Evolutionary conservation across 176 grass and related monocot species (phyloP).

Genomic region (Alloteropsis semialata): DNA sequence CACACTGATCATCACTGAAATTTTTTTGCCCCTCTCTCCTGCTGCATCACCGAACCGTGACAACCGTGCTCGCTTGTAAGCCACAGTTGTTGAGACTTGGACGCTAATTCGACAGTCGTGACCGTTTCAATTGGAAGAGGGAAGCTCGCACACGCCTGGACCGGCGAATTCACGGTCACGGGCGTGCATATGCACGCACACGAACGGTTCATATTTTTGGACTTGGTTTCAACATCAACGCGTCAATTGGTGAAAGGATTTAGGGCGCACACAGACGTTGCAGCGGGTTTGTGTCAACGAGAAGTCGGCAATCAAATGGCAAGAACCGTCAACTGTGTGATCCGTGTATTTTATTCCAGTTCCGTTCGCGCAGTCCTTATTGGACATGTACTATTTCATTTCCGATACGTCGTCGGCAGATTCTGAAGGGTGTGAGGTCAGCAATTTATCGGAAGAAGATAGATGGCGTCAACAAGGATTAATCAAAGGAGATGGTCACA

Average conservation of each 20-base stretch:
- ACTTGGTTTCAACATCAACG: slow-evolving; percentile 6
- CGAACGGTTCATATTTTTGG: slow-evolving; percentile 23
- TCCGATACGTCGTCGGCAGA: neutral
- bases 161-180: slow-evolving; percentile 33
- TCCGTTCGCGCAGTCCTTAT: neutral
- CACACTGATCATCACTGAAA: neutral
- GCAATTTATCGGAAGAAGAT: neutral
- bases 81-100: slow-evolving; percentile 11
- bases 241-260: slow-evolving; percentile 12
- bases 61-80: neutral
- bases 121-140: slow-evolving; percentile 3
- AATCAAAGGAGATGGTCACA: neutral
- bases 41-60: neutral
- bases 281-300: neutral
- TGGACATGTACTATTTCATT: neutral
- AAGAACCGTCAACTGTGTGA: neutral
- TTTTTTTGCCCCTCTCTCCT: neutral
- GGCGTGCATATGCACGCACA: neutral
- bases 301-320: neutral
- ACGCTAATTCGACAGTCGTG: slow-evolving; percentile 20
- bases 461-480: neutral
- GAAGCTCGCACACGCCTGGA: neutral
- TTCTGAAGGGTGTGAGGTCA: neutral
- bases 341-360: neutral
- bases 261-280: neutral